Base-by-base conservation (phyloP, 139 green algal species). In the Chlamydomonas eustigma region DNA sequence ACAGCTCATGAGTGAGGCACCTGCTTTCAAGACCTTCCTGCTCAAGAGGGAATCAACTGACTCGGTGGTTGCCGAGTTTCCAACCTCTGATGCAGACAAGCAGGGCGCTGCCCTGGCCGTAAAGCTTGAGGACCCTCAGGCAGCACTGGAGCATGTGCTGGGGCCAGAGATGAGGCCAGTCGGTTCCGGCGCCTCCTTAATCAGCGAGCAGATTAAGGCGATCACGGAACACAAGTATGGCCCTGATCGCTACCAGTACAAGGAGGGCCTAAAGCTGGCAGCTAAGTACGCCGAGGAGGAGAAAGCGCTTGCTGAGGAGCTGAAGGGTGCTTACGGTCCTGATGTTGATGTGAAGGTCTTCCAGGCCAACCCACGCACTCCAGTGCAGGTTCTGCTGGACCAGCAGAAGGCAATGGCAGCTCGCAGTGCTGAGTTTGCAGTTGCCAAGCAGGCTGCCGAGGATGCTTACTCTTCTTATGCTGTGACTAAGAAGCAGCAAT, bases 191-290 rank as follows among this genome's bases (percentile, higher is more conserved):
- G 52, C 58, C 51, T 75, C 50, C 58, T 82, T 80, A 25, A 66
- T 81, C 24, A 84, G 75, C 64, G 85, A 84, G 71, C 78, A 88
- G 80, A 80, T 85, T 12, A 69, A 77, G 5, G 76, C 78, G 8
- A 63, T 86, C 38, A 86, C 85, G 1, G 76, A 78, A 73, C 85
- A 90, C 82, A 83, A 86, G 72, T 90, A 87, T 78, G 66, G 77
- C 0, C 35, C 82, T 24, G 82, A 85, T 69, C 78, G 85, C 25
- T 75, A 75, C 68, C 58, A 64, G 68, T 75, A 75, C 68, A 12
- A 22, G 4, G 68, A 75, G 68, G 68, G 68, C 68, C 58, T 88
- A 82, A 83, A 83, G 78, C 85, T 90, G 80, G 85, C 78, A 24
- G 80, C 78, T 2, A 39, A 38, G 4, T 82, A 69, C 30, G 75